Conservation (phyloP, 140 eudicot species). For the Stevia rebaudiana region DNA sequence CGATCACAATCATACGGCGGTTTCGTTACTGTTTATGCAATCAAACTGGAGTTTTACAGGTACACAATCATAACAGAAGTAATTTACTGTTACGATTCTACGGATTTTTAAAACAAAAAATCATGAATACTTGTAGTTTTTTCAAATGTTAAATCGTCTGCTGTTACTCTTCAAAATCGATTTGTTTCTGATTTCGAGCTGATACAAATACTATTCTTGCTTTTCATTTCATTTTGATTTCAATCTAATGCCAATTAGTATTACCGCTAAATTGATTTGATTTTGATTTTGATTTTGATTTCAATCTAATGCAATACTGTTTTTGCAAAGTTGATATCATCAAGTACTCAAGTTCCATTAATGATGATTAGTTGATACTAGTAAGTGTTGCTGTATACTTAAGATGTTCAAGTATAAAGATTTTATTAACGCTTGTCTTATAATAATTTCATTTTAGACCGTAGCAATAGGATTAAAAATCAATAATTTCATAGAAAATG, state of each 20-base stretch:
- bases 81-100: not conserved
- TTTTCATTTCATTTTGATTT: not conserved
- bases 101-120: no score
- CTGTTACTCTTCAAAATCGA: not conserved
- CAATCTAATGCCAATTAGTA: not conserved
- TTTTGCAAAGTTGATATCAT: not conserved
- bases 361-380: not conserved
- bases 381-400: not conserved
- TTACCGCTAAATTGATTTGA: not conserved
- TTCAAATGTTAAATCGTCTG: not conserved
- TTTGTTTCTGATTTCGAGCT: not conserved
- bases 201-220: no score
- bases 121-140: no score
- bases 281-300: not conserved
- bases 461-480: not conserved
- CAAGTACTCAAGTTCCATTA: no score
- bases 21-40: no score
- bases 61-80: not conserved
- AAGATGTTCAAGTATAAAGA: not conserved
- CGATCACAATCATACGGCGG: not conserved
- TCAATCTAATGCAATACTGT: not conserved
- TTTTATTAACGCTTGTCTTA: not conserved
- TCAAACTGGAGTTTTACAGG: no score
- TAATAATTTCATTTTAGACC: not conserved
- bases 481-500: conserved; percentile 28